phyloP scores from a whole-genome alignment of 1,284 basidiomycete species.

The Thelephora terrestris region DNA sequence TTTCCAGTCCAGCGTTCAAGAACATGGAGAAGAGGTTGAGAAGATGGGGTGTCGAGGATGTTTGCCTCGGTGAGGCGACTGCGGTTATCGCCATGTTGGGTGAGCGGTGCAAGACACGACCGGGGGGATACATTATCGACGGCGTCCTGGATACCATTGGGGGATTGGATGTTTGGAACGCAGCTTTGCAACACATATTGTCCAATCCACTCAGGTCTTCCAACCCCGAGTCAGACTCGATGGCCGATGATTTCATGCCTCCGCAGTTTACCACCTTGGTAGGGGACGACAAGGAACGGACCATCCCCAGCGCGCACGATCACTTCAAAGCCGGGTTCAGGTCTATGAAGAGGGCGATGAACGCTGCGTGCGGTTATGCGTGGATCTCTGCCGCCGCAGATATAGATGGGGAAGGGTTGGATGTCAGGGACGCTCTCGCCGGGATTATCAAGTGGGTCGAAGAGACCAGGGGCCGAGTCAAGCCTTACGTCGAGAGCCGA shows the following conservation, averaged over 20 bases:
- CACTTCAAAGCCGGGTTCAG: constrained; percentile 63
- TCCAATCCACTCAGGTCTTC: constrained; percentile 12
- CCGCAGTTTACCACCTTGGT: constrained; percentile 68
- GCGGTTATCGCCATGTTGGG: constrained; percentile 43
- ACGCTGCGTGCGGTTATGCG: constrained; percentile 37
- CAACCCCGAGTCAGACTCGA: constrained; percentile 5
- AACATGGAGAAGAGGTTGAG: constrained; percentile 45
- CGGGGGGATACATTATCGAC: constrained; percentile 56
- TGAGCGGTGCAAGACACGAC: constrained; percentile 14
- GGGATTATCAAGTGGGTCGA: constrained; percentile 41
- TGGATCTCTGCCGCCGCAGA: constrained; percentile 68
- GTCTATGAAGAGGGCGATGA: constrained; percentile 36
- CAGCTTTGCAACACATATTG: constrained; percentile 48
- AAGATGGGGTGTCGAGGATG: constrained; percentile 56
- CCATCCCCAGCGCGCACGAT: constrained; percentile 58
- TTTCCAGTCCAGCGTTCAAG: constrained; percentile 14
- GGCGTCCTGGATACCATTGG: constrained; percentile 76
- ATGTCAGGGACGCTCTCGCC: constrained; percentile 55
- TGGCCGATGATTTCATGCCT: constrained; percentile 3
- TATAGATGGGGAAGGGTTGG: constrained; percentile 71
- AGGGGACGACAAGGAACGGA: constrained; percentile 51
- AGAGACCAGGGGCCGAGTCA: constrained; percentile 7
- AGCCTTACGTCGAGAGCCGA: constrained; percentile 14
- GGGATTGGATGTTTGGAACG: constrained; percentile 66
- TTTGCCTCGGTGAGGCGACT: constrained; percentile 48